A percentile compares a stretch with the other conserved stretches of the same genome.
Evolutionary conservation across 306 rosid species (phyloP).

Genomic region (Sicyos baderoa): DNA sequence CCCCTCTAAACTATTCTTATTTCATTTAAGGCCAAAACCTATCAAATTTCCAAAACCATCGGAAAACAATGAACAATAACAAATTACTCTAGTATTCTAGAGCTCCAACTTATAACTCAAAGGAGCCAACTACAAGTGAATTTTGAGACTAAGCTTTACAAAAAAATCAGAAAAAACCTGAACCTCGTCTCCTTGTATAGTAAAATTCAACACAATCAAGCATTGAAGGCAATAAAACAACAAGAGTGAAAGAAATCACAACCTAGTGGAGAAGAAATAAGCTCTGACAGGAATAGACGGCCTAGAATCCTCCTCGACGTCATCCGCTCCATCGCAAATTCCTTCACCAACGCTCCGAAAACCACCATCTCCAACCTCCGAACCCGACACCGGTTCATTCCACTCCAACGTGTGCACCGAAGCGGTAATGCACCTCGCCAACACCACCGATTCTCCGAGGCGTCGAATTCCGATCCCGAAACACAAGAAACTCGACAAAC

Average conservation of each 20-base stretch:
- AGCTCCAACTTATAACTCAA: neutral
- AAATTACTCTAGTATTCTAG: neutral
- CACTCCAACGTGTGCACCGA: conserved; percentile 43
- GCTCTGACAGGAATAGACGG: conserved; percentile 79
- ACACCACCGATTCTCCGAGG: conserved; percentile 15
- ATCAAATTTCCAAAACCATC: conserved; percentile 5
- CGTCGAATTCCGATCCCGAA: conserved; percentile 13
- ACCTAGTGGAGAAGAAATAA: conserved; percentile 80
- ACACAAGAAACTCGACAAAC: neutral
- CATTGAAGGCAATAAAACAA: neutral
- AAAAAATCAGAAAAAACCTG: neutral
- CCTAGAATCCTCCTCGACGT: conserved; percentile 36
- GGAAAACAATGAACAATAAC: neutral
- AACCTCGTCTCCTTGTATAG: neutral
- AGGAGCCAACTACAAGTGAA: neutral
- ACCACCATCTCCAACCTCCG: conserved; percentile 42
- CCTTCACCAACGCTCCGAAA: conserved; percentile 32
- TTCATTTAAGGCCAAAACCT: too few relatives aligned
- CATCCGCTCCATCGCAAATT: conserved; percentile 29
- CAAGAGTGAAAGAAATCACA: neutral
- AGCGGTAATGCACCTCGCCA: conserved; percentile 46
- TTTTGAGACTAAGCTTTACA: neutral
- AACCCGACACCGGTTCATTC: conserved; percentile 63
- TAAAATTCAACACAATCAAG: neutral
- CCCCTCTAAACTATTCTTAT: too few relatives aligned